Evolutionary conservation across 768 basidiomycete species (phyloP).

Genomic region (Xerocomellus amylosporus): DNA sequence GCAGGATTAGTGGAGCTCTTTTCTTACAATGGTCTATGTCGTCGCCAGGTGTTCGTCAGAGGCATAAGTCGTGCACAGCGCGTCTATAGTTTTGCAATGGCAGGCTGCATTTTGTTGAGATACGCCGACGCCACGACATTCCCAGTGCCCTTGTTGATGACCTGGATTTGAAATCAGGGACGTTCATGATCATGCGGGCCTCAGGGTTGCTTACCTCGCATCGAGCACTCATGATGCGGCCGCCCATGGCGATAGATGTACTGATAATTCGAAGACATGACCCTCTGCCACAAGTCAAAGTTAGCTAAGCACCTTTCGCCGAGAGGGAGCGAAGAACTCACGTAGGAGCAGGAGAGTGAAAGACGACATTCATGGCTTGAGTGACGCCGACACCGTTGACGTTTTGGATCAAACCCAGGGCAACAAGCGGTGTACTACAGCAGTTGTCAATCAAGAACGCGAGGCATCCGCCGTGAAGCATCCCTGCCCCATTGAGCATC

Average conservation of each 20-base stretch:
- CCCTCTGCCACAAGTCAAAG: slow-evolving; percentile 40
- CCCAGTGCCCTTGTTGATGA: slow-evolving; percentile 57
- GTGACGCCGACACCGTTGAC: slow-evolving; percentile 74
- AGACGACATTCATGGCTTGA: slow-evolving; percentile 65
- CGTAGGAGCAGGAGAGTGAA: slow-evolving; percentile 66
- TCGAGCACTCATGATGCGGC: slow-evolving; percentile 65
- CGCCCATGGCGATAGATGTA: slow-evolving; percentile 65
- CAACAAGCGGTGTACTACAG: slow-evolving; percentile 65
- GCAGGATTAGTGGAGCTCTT: slow-evolving; percentile 14
- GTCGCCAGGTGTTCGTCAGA: slow-evolving; percentile 12
- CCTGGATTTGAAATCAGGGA: slow-evolving; percentile 34
- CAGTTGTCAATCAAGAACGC: slow-evolving; percentile 76
- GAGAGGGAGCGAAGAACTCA: slow-evolving; percentile 33
- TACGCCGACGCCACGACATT: slow-evolving; percentile 63
- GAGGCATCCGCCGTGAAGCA: slow-evolving; percentile 74
- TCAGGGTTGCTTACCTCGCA: slow-evolving; percentile 53
- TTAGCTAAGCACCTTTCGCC: slow-evolving; percentile 7
- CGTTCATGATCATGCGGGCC: not conserved
- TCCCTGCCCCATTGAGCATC: slow-evolving; percentile 74
- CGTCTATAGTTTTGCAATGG: slow-evolving; percentile 43
- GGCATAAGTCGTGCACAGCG: slow-evolving; percentile 1
- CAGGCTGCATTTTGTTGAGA: slow-evolving; percentile 73
- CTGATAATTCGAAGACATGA: slow-evolving; percentile 57
- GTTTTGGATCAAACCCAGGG: slow-evolving; percentile 56
- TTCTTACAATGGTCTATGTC: slow-evolving; percentile 24